Base-by-base conservation (phyloP, 106 monocot genomes). In the Cymbidium sinense region DNA sequence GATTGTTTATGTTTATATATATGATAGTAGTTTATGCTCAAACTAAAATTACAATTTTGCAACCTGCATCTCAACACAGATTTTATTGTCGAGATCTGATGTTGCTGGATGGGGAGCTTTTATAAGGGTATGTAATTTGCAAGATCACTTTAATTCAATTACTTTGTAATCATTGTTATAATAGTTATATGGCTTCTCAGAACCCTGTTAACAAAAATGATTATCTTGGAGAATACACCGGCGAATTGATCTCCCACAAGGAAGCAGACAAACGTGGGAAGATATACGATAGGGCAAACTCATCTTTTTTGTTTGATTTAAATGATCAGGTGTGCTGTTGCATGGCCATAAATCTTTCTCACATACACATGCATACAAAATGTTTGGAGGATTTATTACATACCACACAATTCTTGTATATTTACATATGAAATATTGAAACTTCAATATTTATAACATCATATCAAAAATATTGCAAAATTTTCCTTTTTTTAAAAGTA, bases 51-150 rank as follows among this genome's bases (percentile, higher is more conserved):
- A 35, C 3, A 13, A 39, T 39, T 12, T 37, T 43, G 43, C 47
- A 43, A 43, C 35, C 29, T 73, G 11, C 8, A 47, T 47, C 4
- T 35, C 2, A 36, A 21, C 43, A 25, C 84, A 99, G 99, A 95
- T 99, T 58, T 86, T 99, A 34, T 81, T 99, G 80, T 87, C 88
- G 43, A 92, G 80, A 64, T 99, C 99, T 73, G 92, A 95, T 83
- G 90, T 99, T 84, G 95, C 99, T 69, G 99, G 99, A 79, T 99
- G 99, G 99, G 99, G 99, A 78, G 99, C 99, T n/a, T 99, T 95
- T 79, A 84, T 95, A 78, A 95, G 92, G 89, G 99, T 95, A 33
- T 79, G 75, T 39, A 25, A 72, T 70, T 33, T 47, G 19, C 35
- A 18, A 4, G 33, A 1, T 2, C 28, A n/a, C 13, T 70, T 34